phyloP scores from a whole-genome alignment of 768 basidiomycete genomes.

The Tulasnella sp. region DNA sequence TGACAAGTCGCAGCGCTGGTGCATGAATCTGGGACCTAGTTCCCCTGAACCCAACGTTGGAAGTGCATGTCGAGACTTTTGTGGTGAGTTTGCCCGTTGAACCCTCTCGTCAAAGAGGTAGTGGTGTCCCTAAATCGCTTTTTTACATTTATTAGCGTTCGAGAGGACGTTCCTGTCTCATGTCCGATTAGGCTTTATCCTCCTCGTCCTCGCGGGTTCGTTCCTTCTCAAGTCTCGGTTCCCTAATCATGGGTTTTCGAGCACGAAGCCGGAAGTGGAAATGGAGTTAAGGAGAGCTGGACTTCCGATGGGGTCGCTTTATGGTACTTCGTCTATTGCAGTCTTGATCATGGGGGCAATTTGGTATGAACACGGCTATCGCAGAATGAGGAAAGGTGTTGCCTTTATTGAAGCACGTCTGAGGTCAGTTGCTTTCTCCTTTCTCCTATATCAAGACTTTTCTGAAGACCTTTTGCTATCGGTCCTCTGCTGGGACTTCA shows the following conservation, averaged over 20 bases:
- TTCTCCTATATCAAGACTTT: not conserved
- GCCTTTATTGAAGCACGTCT: constrained; percentile 1
- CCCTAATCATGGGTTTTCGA: not conserved
- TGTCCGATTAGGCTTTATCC: constrained; percentile 12
- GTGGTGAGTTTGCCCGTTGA: not conserved
- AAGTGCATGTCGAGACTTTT: constrained; percentile 11
- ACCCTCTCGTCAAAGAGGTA: not conserved
- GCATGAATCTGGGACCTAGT: not conserved
- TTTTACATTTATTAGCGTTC: not conserved
- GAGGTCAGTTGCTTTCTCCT: not conserved
- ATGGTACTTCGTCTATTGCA: not conserved
- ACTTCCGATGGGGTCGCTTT: not conserved
- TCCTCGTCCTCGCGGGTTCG: not conserved
- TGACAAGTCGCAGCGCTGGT: not conserved
- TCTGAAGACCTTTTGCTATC: not conserved
- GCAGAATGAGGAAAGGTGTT: not conserved
- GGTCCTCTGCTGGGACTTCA: not conserved
- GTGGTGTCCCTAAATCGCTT: not conserved
- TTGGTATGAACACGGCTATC: constrained; percentile 11
- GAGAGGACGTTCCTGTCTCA: constrained; percentile 9
- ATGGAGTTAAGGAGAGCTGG: not conserved
- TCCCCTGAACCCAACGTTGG: not conserved
- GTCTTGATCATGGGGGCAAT: not conserved
- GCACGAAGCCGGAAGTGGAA: not conserved
- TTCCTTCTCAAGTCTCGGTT: constrained; percentile 4